A percentile compares a stretch with the other conserved stretches of the same genome.
Evolutionary conservation across 495 filamentous ascomycete genomes (phyloP).

Genomic region (Penicillium desertorum): DNA sequence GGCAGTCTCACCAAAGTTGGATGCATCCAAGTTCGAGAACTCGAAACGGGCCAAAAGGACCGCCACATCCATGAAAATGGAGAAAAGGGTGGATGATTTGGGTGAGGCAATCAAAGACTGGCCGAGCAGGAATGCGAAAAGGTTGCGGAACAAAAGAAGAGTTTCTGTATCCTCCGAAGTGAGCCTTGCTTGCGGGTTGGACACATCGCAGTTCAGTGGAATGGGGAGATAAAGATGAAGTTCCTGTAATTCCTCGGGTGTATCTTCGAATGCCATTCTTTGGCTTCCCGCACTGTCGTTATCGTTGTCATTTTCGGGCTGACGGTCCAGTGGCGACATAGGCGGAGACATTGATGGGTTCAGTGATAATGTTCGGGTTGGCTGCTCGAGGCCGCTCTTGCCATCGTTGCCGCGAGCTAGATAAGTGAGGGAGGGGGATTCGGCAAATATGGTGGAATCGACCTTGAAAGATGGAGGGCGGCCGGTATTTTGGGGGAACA

Average conservation of each 20-base stretch:
- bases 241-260: slow-evolving; percentile 48
- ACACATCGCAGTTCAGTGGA: slow-evolving; percentile 50
- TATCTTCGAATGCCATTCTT: slow-evolving; percentile 46
- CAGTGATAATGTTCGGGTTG: slow-evolving; percentile 42
- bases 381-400: slow-evolving; percentile 40
- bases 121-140: slow-evolving; percentile 84
- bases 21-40: slow-evolving; percentile 78
- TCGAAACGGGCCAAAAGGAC: slow-evolving; percentile 68
- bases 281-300: slow-evolving; percentile 46
- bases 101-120: slow-evolving; percentile 78
- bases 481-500: slow-evolving; percentile 67
- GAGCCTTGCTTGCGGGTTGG: slow-evolving; percentile 37
- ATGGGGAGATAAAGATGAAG: slow-evolving; percentile 72
- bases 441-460: slow-evolving; percentile 66
- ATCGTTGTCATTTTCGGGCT: slow-evolving; percentile 37
- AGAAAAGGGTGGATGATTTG: slow-evolving; percentile 64
- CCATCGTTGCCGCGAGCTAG: slow-evolving; percentile 64
- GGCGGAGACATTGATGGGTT: slow-evolving; percentile 45
- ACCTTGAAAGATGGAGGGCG: slow-evolving; percentile 76
- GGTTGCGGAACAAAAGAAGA: slow-evolving; percentile 77
- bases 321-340: slow-evolving; percentile 35
- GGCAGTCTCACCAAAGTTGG: slow-evolving; percentile 78
- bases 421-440: slow-evolving; percentile 66
- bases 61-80: slow-evolving; percentile 70
- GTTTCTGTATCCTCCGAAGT: slow-evolving; percentile 61